Base-by-base conservation (phyloP, 345 rosid species). In the Psidium friedrichsthalianum region DNA sequence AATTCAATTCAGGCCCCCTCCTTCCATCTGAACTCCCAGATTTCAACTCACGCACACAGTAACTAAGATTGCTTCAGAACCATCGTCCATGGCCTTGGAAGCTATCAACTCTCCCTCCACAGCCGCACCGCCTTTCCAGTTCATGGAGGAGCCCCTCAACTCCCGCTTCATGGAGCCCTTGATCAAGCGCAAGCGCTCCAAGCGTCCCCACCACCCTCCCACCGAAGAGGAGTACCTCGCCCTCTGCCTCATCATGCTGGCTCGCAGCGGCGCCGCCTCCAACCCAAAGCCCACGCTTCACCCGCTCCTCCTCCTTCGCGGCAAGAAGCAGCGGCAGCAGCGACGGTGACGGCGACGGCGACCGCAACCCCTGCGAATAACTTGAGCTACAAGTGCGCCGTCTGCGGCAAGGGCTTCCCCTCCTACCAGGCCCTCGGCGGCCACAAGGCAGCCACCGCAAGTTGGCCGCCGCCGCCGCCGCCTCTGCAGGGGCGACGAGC, bases 171-270 rank as follows among this genome's bases (percentile, higher is more conserved):
- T 82, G 69, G 93, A 90, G 82, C 87, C 90, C 2, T 84, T 89
- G 90, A 59, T 83, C 83, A 90, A 90, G 85, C 84, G 93, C 82
- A 92, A 92, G 82, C 92, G 93, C 69, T 89, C 93, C 8, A 90
- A 90, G 85, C 90, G 90, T 4, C 82, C 86, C 59, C 90, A 88
- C 11, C 83, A 84, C 55, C 85, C 92, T 3, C 87, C 88, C 36
- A 64, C 91, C 16, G 93, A 91, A 74, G 92, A 89, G 10, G 92
- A 92, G 87, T 90, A 89, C 84, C 90, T 90, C 51, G 93, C 93
- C 59, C 88, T 92, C 52, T 92, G 92, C 87, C 92, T 92, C 82
- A 82, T 92, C 90, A 89, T 92, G 92, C 93, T 92, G 82, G 90
- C 91, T 21, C 91, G 90, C 27, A 87, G 92, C 82, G 85, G 85